Evolutionary conservation across 169 alveolate species (phyloP).

Genomic region (Eimeria acervulina): DNA sequence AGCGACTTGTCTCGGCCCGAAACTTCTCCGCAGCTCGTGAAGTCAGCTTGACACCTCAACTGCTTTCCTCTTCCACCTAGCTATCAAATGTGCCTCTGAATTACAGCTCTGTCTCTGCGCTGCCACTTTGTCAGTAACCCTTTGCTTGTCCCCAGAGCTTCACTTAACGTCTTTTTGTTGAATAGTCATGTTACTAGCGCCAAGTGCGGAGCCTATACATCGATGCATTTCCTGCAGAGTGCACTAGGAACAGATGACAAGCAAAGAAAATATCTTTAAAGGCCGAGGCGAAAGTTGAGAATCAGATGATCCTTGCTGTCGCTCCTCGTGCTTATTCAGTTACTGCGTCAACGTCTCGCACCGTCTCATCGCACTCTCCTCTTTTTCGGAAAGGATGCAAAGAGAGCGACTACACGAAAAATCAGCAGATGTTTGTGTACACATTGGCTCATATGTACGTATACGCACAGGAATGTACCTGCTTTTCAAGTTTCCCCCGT

Average conservation of each 20-base stretch:
- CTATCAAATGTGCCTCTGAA: neutral
- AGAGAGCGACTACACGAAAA: slow-evolving; percentile 53
- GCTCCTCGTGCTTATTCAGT: neutral
- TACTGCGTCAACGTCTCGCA: slow-evolving; percentile 6
- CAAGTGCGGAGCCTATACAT: neutral
- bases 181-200: neutral
- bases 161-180: neutral
- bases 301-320: neutral
- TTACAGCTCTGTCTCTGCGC: neutral
- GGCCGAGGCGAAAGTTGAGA: slow-evolving; percentile 26
- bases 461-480: neutral
- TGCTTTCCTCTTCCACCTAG: neutral
- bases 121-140: neutral
- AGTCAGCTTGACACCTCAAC: neutral
- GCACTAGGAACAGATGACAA: neutral
- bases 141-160: neutral
- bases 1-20: neutral
- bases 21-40: neutral
- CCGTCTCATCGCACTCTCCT: slow-evolving; percentile 29
- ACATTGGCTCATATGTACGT: neutral
- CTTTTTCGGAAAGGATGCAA: slow-evolving; percentile 4
- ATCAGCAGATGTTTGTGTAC: slow-evolving; percentile 2
- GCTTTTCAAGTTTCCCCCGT: neutral
- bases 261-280: neutral
- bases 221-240: neutral